These are phyloP conservation scores for Phytophthora hybrid DNA, from an alignment of 352 stramenopile species.

Conservation along the genomic window DNA sequence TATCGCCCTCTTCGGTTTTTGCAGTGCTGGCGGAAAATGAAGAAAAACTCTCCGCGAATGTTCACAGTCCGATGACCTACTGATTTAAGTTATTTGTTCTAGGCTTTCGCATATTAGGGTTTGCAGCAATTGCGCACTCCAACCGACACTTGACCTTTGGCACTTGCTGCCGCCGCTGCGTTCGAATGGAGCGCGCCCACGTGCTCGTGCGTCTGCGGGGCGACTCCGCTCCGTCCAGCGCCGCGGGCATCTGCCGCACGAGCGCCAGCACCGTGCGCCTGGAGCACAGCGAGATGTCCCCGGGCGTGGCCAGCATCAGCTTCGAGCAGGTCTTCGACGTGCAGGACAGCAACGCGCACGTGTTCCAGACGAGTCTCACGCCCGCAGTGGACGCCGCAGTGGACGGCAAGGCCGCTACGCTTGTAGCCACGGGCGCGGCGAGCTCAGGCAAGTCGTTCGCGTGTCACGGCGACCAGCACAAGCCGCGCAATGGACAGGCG, in stretches of 20 bases:
- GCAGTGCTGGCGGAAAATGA: too few relatives aligned
- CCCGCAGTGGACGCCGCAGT: constrained; percentile 34
- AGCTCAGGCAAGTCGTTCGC: constrained; percentile 66
- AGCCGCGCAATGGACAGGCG: constrained; percentile 15
- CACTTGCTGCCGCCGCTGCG: background rate
- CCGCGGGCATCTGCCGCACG: constrained; percentile 58
- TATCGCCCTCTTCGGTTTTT: too few relatives aligned
- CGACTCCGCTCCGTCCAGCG: background rate
- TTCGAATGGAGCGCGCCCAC: constrained; percentile 59
- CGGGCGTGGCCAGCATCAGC: constrained; percentile 76
- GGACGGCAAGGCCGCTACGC: constrained; percentile 44
- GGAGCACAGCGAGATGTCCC: constrained; percentile 82
- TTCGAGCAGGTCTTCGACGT: constrained; percentile 80
- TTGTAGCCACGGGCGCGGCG: constrained; percentile 58
- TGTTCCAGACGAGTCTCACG: constrained; percentile 61
- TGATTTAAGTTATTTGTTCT: background rate
- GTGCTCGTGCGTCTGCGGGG: constrained; percentile 62
- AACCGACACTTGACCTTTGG: background rate
- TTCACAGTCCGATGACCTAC: too few relatives aligned
- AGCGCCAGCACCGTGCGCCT: constrained; percentile 70
- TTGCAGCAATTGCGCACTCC: background rate
- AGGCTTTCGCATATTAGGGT: background rate
- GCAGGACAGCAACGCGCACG: constrained; percentile 38
- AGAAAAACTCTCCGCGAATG: too few relatives aligned
- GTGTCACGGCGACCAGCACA: constrained; percentile 58